Conservation (phyloP, 805 yeast genomes). For the Saturnispora galanensis region DNA sequence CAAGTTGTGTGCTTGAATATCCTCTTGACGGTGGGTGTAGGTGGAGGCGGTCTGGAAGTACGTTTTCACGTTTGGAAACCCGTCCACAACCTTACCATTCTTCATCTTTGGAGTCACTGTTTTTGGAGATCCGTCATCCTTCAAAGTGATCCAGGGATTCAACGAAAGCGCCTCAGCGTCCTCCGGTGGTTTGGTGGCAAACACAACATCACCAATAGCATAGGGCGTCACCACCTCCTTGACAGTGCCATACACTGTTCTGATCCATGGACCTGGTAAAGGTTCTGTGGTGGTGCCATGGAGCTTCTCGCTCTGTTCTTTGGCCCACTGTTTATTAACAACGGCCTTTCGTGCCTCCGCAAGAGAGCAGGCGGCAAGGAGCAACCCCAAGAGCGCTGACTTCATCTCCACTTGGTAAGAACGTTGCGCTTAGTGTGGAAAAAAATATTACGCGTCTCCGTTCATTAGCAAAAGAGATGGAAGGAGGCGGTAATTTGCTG, state of each 20-base stretch:
- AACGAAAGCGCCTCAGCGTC: constrained; percentile 44
- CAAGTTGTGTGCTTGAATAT: constrained; percentile 67
- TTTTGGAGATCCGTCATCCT: constrained; percentile 70
- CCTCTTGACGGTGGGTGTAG: constrained; percentile 43
- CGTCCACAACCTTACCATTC: constrained; percentile 58
- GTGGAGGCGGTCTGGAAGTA: constrained; percentile 68
- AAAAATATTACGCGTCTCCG: not conserved
- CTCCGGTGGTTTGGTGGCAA: constrained; percentile 59
- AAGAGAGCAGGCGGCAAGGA: not conserved
- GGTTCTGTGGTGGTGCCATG: constrained; percentile 12
- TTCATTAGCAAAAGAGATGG: too few species aligned
- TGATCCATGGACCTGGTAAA: constrained; percentile 54
- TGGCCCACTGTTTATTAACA: constrained; percentile 20
- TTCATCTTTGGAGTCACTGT: constrained; percentile 70
- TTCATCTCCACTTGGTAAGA: not conserved
- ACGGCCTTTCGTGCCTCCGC: constrained; percentile 17
- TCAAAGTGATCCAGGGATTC: constrained; percentile 72
- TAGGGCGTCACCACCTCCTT: constrained; percentile 57
- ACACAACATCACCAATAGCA: constrained; percentile 53
- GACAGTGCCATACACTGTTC: constrained; percentile 52
- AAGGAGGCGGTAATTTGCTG: too few species aligned
- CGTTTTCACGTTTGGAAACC: constrained; percentile 63
- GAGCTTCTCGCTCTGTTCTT: constrained; percentile 14
- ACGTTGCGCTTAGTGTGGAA: not conserved
- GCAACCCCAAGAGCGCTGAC: not conserved